Evolutionary conservation across 345 rosid genomes (phyloP).

Genomic region (Gossypium thurberi): DNA sequence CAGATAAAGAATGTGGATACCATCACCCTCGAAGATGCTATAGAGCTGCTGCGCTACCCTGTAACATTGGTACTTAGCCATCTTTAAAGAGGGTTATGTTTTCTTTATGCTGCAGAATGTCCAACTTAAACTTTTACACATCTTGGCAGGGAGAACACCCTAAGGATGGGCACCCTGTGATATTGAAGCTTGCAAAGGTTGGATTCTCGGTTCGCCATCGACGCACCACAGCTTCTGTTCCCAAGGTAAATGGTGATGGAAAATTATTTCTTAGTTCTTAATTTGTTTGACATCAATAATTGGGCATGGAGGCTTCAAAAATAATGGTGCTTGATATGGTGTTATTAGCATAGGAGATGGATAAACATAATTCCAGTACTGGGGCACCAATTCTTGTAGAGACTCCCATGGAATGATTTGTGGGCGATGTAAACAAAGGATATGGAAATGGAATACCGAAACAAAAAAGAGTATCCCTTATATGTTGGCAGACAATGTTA

Average conservation of each 20-base stretch:
- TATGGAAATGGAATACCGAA: not conserved
- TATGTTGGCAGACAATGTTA: not conserved
- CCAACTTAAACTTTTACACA: slow-evolving; percentile 10
- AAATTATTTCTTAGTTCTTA: not conserved
- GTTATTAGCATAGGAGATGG: not conserved
- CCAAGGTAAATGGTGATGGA: slow-evolving; percentile 54
- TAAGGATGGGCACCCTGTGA: slow-evolving; percentile 69
- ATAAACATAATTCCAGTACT: not conserved
- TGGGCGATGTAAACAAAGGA: not conserved
- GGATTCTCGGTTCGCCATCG: slow-evolving; percentile 71
- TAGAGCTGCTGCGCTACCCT: slow-evolving; percentile 71
- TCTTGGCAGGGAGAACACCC: slow-evolving; percentile 74
- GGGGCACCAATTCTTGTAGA: not conserved
- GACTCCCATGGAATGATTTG: not conserved
- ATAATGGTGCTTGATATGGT: not conserved
- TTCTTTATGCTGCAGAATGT: slow-evolving; percentile 15
- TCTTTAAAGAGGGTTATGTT: not conserved
- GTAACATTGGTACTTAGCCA: slow-evolving; percentile 56
- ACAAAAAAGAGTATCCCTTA: not conserved
- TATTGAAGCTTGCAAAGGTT: slow-evolving; percentile 52
- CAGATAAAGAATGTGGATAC: slow-evolving; percentile 65
- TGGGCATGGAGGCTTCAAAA: not conserved
- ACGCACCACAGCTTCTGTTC: slow-evolving; percentile 68
- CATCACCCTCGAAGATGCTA: slow-evolving; percentile 68
- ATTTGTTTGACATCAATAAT: not conserved